Base-by-base conservation (phyloP, 2,329 filamentous ascomycete species). In the Apiospora rasikravindrae region DNA sequence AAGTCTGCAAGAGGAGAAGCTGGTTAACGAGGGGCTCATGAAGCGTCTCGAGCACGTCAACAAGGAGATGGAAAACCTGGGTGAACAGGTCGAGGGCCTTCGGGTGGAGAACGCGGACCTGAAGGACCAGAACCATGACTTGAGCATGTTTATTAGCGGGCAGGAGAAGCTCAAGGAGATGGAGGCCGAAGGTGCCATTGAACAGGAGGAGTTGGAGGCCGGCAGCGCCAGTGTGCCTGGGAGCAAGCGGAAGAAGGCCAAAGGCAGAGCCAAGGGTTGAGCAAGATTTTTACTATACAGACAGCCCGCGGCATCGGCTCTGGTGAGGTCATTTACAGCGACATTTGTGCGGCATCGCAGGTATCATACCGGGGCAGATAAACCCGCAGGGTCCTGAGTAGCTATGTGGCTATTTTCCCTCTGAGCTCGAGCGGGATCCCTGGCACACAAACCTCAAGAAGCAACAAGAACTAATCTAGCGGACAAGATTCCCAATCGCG, bases 141-240 rank as follows among this genome's bases (percentile, higher is more conserved):
- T 98, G 80, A 91, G 88, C 69, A 95, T 97, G 87, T 97, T 96
- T 78, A 96, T 98, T 73, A 93, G 91, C 26, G 93, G 94, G 0
- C 90, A 93, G 81, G 91, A 96, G 82, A 96, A 94, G 82, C 82
- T 98, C 77, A 92, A 89, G 83, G 88, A 92, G 81, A 83, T 95
- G 82, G 89, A 90, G 80, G 88, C 88, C 40, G 88, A 87, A 75
- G 90, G 88, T 0, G 81, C 86, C 75, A 77, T 88, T 45, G 86
- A 89, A 72, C 88, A 90, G 44, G 93, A 92, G n/a, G 93, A 96
- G 81, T 82, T 96, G 49, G 90, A 91, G 75, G 92, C 92, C 69
- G 93, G 93, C 0, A 93, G 88, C 70, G 86, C 91, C n/a, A 90
- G 88, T 74, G 86, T 94, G 57, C 89, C 91, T 1, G 90, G 84